phyloP scores from a whole-genome alignment of 75 land plant genomes.

The Sequoiadendron giganteum region DNA sequence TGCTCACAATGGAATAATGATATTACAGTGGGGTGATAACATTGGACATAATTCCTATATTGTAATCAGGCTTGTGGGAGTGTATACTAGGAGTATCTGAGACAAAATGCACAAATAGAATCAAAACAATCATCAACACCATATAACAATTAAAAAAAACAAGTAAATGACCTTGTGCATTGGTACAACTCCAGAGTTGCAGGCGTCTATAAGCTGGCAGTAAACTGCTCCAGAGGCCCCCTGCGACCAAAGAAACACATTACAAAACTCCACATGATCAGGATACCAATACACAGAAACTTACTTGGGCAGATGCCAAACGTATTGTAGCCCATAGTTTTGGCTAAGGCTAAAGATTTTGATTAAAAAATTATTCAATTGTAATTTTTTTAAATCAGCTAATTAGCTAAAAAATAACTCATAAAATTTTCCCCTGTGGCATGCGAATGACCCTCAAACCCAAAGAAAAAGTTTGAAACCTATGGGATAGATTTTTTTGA shows the following conservation, averaged over 20 bases:
- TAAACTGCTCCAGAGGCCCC: constrained; percentile 95
- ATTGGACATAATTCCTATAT: neutral
- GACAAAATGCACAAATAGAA: neutral
- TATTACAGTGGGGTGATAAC: neutral
- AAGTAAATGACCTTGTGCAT: constrained; percentile 79
- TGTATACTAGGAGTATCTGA: neutral
- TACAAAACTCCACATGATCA: neutral
- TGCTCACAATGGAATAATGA: neutral
- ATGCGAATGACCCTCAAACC: neutral
- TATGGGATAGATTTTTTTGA: neutral
- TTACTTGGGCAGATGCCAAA: neutral
- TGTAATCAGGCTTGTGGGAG: neutral
- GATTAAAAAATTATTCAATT: no score
- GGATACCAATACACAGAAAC: neutral
- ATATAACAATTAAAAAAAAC: neutral
- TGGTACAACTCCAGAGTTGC: constrained; percentile 82
- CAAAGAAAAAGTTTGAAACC: neutral
- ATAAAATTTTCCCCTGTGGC: neutral
- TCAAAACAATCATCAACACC: neutral
- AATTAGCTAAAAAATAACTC: neutral
- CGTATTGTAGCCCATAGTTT: neutral
- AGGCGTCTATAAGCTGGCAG: constrained; percentile 87
- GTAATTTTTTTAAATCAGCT: no score
- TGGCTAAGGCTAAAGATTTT: neutral
- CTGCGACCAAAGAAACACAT: constrained; percentile 25